These are phyloP conservation scores for Panus rudis DNA, from an alignment of 768 basidiomycete species.

Conservation along the genomic window DNA sequence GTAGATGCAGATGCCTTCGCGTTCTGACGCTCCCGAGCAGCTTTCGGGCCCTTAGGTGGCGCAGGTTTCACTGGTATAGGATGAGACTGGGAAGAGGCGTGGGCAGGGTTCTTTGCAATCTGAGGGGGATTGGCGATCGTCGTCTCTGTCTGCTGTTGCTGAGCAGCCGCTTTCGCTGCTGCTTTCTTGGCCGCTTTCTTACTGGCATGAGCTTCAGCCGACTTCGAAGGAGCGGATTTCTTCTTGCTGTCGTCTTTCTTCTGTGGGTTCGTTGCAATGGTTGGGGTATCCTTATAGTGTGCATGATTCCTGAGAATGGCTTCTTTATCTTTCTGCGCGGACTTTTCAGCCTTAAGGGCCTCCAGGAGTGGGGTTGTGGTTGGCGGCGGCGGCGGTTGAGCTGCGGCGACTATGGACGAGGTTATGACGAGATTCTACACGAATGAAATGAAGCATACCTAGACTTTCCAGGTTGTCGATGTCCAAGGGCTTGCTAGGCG, in stretches of 20 bases:
- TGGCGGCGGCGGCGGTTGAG: constrained; percentile 51
- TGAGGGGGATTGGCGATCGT: constrained; percentile 1
- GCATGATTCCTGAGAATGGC: constrained; percentile 64
- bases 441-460: constrained; percentile 31
- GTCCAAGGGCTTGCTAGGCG: constrained; percentile 39
- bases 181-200: constrained; percentile 31
- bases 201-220: constrained; percentile 19
- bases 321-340: constrained; percentile 61
- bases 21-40: constrained; percentile 3
- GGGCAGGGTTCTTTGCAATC: background rate
- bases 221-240: constrained; percentile 20
- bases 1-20: constrained; percentile 9
- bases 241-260: constrained; percentile 33
- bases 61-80: background rate
- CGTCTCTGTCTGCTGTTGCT: background rate
- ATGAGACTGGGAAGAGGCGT: background rate
- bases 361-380: constrained; percentile 91
- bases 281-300: constrained; percentile 53
- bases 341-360: constrained; percentile 82
- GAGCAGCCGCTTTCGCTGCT: constrained; percentile 6
- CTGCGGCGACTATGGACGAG: constrained; percentile 50
- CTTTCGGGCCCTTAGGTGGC: constrained; percentile 3
- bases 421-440: background rate
- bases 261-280: constrained; percentile 19
- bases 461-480: constrained; percentile 57